These are phyloP conservation scores for Herpetomonas tarakana DNA, from an alignment of 208 protist species.

Conservation along the genomic window DNA sequence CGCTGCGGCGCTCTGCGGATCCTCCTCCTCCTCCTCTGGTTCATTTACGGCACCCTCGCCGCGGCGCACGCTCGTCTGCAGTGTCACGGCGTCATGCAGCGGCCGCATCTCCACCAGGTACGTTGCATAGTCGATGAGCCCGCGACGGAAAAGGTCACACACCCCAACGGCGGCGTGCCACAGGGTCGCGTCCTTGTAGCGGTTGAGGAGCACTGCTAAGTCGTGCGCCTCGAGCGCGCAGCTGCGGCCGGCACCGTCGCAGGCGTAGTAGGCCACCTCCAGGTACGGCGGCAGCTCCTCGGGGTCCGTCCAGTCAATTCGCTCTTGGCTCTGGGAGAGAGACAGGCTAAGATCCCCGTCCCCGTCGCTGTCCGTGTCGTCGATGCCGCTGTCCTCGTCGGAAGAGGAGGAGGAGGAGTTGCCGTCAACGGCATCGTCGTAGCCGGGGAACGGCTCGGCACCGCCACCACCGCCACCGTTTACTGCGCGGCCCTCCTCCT, in stretches of 20 bases:
- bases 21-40: conserved; percentile 28
- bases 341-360: conserved; percentile 28
- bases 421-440: neutral
- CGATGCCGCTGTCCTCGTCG: conserved; percentile 9
- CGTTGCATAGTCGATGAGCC: conserved; percentile 76
- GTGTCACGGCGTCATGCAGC: conserved; percentile 74
- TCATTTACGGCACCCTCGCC: conserved; percentile 35
- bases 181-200: conserved; percentile 56
- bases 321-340: conserved; percentile 43
- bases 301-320: conserved; percentile 44
- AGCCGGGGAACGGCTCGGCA: too few species aligned
- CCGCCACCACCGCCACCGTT: neutral
- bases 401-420: conserved; percentile 1
- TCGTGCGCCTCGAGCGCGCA: conserved; percentile 79
- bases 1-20: neutral
- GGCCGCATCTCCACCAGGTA: conserved; percentile 82
- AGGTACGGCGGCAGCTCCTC: conserved; percentile 46
- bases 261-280: conserved; percentile 59
- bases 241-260: conserved; percentile 63
- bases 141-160: conserved; percentile 69
- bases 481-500: too few species aligned
- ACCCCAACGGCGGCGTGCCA: conserved; percentile 86
- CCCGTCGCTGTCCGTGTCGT: conserved; percentile 6
- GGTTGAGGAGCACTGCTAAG: conserved; percentile 62
- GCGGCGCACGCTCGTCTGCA: conserved; percentile 54